Evolutionary conservation across 495 filamentous ascomycete species (phyloP).

Genomic region (Penicillium bialowiezense): DNA sequence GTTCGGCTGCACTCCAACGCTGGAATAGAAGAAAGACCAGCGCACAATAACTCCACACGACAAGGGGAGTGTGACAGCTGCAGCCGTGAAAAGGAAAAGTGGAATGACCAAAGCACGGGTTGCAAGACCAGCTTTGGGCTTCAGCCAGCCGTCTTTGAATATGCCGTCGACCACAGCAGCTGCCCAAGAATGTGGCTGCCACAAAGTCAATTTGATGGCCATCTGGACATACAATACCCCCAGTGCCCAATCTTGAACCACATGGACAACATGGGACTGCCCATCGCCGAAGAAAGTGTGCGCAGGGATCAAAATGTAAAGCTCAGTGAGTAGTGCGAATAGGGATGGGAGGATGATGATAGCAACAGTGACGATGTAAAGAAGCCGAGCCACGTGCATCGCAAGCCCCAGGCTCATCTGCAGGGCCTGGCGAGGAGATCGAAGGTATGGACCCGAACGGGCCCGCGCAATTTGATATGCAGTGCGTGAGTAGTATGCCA

Average conservation of each 20-base stretch:
- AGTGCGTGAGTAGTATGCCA: conserved; percentile 49
- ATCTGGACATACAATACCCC: conserved; percentile 91
- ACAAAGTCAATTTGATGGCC: conserved; percentile 66
- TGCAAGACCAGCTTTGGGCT: conserved; percentile 73
- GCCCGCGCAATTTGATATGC: conserved; percentile 38
- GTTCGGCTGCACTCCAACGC: conserved; percentile 46
- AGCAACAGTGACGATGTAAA: conserved; percentile 72
- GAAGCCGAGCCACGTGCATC: conserved; percentile 38
- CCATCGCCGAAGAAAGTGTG: conserved; percentile 69
- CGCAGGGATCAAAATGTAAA: conserved; percentile 84
- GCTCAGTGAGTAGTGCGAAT: conserved; percentile 78
- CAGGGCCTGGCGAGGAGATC: conserved; percentile 29
- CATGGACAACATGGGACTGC: conserved; percentile 71
- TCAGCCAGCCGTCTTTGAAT: conserved; percentile 72
- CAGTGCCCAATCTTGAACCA: conserved; percentile 91
- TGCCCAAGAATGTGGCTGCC: conserved; percentile 61
- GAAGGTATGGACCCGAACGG: conserved; percentile 29
- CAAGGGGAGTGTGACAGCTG: conserved; percentile 60
- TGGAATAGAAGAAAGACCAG: conserved; percentile 37
- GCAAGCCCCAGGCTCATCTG: conserved; percentile 12
- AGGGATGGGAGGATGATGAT: conserved; percentile 75
- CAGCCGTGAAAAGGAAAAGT: conserved; percentile 51
- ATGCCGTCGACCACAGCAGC: conserved; percentile 73
- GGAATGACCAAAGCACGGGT: conserved; percentile 84
- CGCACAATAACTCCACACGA: conserved; percentile 45